Conservation (phyloP, 768 basidiomycete species). For the Trametes cinnabarina region DNA sequence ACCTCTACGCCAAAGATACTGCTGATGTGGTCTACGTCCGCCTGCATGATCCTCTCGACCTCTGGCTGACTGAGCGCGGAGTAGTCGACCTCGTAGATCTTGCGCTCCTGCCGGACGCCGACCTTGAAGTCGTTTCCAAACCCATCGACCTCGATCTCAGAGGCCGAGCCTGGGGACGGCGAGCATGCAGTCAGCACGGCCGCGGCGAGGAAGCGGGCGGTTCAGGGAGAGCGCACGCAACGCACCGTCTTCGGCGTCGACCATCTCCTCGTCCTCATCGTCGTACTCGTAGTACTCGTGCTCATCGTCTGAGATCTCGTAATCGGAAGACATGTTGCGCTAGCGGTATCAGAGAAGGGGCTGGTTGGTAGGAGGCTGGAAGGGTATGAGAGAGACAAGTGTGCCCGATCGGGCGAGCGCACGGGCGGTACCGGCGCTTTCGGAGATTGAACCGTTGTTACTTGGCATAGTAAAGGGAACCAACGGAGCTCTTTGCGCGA, state of each 20-base stretch:
- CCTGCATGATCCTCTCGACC: slow-evolving; percentile 75
- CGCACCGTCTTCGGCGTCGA: slow-evolving; percentile 57
- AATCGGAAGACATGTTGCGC: slow-evolving; percentile 55
- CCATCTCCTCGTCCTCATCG: slow-evolving; percentile 69
- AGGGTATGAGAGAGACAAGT: slow-evolving; percentile 5
- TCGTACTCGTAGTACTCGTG: slow-evolving; percentile 64
- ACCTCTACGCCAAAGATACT: slow-evolving; percentile 89
- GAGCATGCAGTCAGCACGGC: slow-evolving; percentile 20
- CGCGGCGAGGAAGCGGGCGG: slow-evolving; percentile 15
- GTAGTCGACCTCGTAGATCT: slow-evolving; percentile 85
- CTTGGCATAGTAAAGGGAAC: neutral
- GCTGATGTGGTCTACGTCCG: slow-evolving; percentile 82
- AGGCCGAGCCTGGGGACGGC: slow-evolving; percentile 36
- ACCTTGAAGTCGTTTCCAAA: slow-evolving; percentile 65
- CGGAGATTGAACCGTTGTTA: slow-evolving; percentile 7
- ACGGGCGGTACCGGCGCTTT: neutral
- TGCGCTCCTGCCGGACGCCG: slow-evolving; percentile 50
- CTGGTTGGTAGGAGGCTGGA: neutral
- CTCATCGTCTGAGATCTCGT: slow-evolving; percentile 70
- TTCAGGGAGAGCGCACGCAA: slow-evolving; percentile 16
- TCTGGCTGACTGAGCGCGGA: slow-evolving; percentile 68
- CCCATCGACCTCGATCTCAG: slow-evolving; percentile 68
- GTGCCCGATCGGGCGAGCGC: slow-evolving; percentile 15
- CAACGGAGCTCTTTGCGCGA: neutral
- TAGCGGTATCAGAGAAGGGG: neutral